phyloP scores from a whole-genome alignment of 2,329 filamentous ascomycete genomes.

The Diaporthe sp. region DNA sequence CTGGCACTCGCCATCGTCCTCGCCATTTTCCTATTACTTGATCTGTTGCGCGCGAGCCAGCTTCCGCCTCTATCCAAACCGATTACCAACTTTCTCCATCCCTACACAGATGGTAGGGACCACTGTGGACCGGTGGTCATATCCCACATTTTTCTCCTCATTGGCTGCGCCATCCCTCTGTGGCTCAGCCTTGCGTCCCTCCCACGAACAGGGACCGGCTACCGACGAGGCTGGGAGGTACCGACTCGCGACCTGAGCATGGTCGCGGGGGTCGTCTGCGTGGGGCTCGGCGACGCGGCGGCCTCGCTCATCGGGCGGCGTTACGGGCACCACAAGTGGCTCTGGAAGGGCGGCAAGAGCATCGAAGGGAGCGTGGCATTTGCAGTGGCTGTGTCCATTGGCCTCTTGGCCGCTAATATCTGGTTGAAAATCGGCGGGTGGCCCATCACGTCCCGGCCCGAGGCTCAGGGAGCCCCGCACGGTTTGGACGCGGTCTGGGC shows the following conservation, averaged over 20 bases:
- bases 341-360: constrained; percentile 97
- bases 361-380: constrained; percentile 91
- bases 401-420: constrained; percentile 76
- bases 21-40: constrained; percentile 87
- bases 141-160: constrained; percentile 94
- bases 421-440: constrained; percentile 88
- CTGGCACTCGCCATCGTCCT: constrained; percentile 86
- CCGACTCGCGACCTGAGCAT: constrained; percentile 84
- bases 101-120: constrained; percentile 95
- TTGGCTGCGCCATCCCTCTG: constrained; percentile 94
- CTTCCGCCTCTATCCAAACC: constrained; percentile 90
- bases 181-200: constrained; percentile 88
- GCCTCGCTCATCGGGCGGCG: constrained; percentile 91
- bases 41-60: constrained; percentile 90
- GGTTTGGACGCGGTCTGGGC: constrained; percentile 15
- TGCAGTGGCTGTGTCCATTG: constrained; percentile 81
- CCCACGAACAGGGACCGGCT: constrained; percentile 66
- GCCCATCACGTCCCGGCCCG: constrained; percentile 74
- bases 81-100: constrained; percentile 87
- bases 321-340: constrained; percentile 90
- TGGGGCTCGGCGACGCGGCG: constrained; percentile 94
- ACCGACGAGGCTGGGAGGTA: constrained; percentile 82
- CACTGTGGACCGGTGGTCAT: constrained; percentile 94
- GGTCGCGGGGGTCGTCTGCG: constrained; percentile 92
- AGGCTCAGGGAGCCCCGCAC: background rate